Evolutionary conservation across 306 rosid genomes (phyloP), one percentile per base, ranked within the genome.

Genomic region (Inga laurina): DNA sequence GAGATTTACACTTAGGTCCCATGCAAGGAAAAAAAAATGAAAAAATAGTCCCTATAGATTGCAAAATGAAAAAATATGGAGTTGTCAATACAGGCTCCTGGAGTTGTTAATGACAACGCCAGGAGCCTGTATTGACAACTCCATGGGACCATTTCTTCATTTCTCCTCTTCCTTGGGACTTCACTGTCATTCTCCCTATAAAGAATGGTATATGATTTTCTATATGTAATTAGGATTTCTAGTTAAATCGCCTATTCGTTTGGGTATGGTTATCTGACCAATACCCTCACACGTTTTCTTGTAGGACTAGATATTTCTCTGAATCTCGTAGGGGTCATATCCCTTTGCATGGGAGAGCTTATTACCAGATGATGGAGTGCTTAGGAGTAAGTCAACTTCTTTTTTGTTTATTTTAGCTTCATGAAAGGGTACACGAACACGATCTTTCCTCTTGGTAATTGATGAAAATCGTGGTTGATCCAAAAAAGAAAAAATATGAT

Each of bases 321-420:
- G 99, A 96, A 96, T 92, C 99, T 49, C 91, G 98, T 76, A 92
- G 92, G 88, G 98, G 99, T 80, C 98, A 96, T 82, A 96, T 97
- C 77, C 98, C 99, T 15, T 88, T 96, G 91, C 95, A 93, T 76
- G 99, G 99, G 61, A 90, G 99, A 84, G 98, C 99, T 70, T 96
- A 96, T 87, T 93, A 93, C 84, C 98, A 93, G 86, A 88, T 96
- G 97, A 93, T 96, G 99, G 99, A 96, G 88, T 96, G 99, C 83
- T 87, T 96, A 88, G 99, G 99, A 32, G 99, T 96, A 92, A 90
- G 99, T 88, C 77, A 43, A 74, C 83, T 15, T 49, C 82, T 79
- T 52, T 2, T 65, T 5, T 37, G 77, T 82, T n/a, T 66, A 79
- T 37, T 67, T 79, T 52, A 52, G 68, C 49, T 21, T 69, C 64